These are phyloP conservation scores for Aegilops speltoides DNA, from an alignment of 176 grass and related monocot genomes.

Conservation along the genomic window DNA sequence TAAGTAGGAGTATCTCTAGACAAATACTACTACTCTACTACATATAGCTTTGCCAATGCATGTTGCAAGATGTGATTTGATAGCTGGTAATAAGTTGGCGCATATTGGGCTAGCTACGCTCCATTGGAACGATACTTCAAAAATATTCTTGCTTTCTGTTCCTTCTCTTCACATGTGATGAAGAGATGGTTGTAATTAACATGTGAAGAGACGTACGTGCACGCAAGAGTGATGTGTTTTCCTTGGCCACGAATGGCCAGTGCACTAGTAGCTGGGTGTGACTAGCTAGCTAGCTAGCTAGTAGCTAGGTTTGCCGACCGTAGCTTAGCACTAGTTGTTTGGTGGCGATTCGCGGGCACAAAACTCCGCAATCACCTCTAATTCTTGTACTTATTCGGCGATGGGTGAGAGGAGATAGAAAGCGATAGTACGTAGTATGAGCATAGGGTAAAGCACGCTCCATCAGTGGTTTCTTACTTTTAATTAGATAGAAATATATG, in stretches of 20 bases:
- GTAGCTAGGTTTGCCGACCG: neutral
- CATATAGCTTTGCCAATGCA: neutral
- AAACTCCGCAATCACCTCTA: constrained; percentile 35
- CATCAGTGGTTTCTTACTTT: too few relatives aligned
- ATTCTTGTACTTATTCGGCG: neutral
- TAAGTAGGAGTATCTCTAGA: neutral
- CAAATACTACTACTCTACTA: neutral
- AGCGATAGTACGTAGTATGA: neutral
- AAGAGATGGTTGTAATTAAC: constrained; percentile 6
- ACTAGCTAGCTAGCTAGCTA: neutral
- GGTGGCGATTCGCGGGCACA: constrained; percentile 7
- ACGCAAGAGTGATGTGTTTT: constrained; percentile 17
- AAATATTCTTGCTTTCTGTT: neutral
- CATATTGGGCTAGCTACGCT: neutral
- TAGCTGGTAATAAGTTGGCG: neutral
- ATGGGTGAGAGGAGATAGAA: neutral
- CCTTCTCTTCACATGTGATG: neutral
- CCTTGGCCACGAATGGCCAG: neutral
- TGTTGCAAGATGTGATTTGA: neutral
- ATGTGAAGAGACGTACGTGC: constrained; percentile 37
- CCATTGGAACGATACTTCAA: constrained; percentile 20
- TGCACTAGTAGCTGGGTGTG: neutral
- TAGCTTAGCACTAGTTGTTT: neutral
- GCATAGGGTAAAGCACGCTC: neutral
- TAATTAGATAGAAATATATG: neutral